These are phyloP conservation scores for Ilyonectria sp. DNA, from an alignment of 2,329 filamentous ascomycete species.

Conservation along the genomic window DNA sequence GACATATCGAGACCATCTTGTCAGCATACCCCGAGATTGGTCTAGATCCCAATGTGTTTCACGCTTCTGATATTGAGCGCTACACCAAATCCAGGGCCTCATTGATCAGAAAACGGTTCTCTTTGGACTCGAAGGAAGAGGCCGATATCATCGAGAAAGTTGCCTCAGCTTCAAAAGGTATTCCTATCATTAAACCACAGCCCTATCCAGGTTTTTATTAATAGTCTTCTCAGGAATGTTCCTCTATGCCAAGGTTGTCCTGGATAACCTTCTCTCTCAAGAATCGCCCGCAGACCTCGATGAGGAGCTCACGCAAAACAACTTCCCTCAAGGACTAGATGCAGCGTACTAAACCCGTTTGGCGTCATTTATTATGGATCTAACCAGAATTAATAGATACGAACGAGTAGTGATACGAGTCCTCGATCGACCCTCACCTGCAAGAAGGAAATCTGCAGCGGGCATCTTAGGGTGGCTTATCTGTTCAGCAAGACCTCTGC, in stretches of 20 bases:
- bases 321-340: neutral
- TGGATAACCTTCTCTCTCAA: neutral
- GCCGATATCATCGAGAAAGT: neutral
- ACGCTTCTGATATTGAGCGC: neutral
- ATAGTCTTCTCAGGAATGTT: neutral
- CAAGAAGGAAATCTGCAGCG: neutral
- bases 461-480: neutral
- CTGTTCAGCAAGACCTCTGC: neutral
- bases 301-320: neutral
- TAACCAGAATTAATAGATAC: neutral
- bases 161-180: neutral
- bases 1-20: neutral
- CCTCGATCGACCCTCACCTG: neutral
- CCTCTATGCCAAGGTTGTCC: neutral
- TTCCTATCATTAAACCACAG: neutral
- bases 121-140: neutral
- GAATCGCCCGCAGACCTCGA: conserved; percentile 4
- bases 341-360: neutral
- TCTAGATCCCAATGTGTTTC: neutral
- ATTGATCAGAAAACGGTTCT: neutral
- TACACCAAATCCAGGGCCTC: neutral
- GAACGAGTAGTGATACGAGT: neutral
- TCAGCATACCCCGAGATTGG: neutral
- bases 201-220: neutral
- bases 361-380: neutral